phyloP scores from a whole-genome alignment of 805 yeast genomes.

The Candida wancherniae region DNA sequence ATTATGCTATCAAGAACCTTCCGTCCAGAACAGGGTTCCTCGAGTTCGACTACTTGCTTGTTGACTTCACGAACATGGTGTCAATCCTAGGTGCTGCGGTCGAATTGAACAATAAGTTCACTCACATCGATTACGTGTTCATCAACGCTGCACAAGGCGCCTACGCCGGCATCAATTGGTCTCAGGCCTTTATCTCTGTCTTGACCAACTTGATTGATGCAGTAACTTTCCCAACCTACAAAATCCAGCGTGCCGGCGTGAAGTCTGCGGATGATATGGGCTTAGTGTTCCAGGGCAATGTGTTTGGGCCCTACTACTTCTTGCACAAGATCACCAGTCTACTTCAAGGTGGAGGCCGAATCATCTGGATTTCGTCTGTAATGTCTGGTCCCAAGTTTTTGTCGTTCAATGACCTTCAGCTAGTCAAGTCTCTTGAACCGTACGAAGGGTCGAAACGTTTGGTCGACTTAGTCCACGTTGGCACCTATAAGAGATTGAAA shows the following conservation, averaged over 20 bases:
- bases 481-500: conserved; percentile 51
- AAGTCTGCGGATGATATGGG: conserved; percentile 78
- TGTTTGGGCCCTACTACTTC: conserved; percentile 91
- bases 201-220: conserved; percentile 65
- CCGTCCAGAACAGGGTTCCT: conserved; percentile 48
- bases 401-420: conserved; percentile 70
- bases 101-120: conserved; percentile 62
- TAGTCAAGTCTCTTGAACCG: conserved; percentile 57
- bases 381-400: conserved; percentile 75
- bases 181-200: conserved; percentile 67
- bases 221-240: conserved; percentile 84
- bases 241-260: conserved; percentile 75
- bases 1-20: conserved; percentile 25
- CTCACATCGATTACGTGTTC: conserved; percentile 69
- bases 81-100: conserved; percentile 71
- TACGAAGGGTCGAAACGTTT: conserved; percentile 91
- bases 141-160: conserved; percentile 90
- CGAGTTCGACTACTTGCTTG: conserved; percentile 81
- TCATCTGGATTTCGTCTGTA: conserved; percentile 82
- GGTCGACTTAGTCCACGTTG: conserved; percentile 77
- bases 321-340: conserved; percentile 59
- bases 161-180: conserved; percentile 83
- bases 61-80: conserved; percentile 90
- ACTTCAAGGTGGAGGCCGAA: conserved; percentile 56
- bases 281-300: conserved; percentile 87